These are phyloP conservation scores for Chlamydomonas schloesseri DNA, from an alignment of 139 green algal species.

Conservation along the genomic window DNA sequence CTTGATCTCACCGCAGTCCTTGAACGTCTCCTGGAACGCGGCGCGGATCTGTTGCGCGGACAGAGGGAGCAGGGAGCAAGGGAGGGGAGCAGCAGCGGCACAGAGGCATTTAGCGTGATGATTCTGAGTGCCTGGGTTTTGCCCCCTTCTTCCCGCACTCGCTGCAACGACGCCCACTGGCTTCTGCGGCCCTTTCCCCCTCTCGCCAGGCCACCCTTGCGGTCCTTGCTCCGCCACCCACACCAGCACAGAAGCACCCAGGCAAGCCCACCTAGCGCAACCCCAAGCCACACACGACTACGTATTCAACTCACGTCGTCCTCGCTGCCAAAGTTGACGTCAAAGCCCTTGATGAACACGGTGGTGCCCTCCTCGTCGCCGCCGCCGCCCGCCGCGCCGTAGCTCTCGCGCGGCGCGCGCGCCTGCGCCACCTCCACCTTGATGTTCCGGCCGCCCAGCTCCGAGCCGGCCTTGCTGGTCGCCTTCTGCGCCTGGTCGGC, in stretches of 20 bases:
- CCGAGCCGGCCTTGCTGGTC: conserved; percentile 56
- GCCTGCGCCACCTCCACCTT: conserved; percentile 62
- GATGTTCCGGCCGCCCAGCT: conserved; percentile 76
- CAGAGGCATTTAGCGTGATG: too few species aligned
- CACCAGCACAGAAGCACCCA: too few species aligned
- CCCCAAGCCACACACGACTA: too few species aligned
- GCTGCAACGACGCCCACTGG: too few species aligned
- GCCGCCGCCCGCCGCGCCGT: conserved; percentile 13
- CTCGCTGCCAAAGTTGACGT: conserved; percentile 68
- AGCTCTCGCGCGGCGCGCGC: neutral
- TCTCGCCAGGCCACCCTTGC: too few species aligned
- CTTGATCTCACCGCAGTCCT: conserved; percentile 69
- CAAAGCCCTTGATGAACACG: conserved; percentile 86
- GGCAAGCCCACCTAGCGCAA: too few species aligned
- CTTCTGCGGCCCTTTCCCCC: too few species aligned
- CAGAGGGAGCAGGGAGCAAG: too few species aligned
- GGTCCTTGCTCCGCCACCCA: too few species aligned
- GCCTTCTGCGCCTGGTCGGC: conserved; percentile 53
- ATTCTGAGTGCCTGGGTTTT: too few species aligned
- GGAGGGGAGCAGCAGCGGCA: too few species aligned
- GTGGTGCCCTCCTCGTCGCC: conserved; percentile 63
- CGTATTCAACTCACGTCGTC: conserved; percentile 65
- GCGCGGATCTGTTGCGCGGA: conserved; percentile 58
- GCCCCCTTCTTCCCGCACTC: too few species aligned
- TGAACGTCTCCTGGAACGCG: conserved; percentile 76